Percentiles rank a stretch among this genome's conserved stretches.
phyloP scores from a whole-genome alignment of 495 filamentous ascomycete species.

The Pseudoneurospora amorphoporcata region DNA sequence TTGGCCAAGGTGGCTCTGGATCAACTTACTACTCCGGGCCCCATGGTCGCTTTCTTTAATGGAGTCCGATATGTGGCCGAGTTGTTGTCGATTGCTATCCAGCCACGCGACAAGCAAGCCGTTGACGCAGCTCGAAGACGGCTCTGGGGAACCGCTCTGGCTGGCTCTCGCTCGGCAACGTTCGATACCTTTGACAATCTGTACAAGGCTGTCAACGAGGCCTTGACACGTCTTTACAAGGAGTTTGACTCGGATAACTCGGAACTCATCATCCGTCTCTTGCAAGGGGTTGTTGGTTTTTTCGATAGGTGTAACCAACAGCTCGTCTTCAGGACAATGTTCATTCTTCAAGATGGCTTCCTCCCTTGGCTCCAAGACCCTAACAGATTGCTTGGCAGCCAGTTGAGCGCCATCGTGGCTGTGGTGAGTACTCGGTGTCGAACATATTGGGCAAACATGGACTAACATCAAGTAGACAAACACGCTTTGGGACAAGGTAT shows the following conservation, averaged over 20 bases:
- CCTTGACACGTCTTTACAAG: conserved; percentile 37
- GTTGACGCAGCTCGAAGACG: conserved; percentile 46
- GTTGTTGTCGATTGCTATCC: conserved; percentile 28
- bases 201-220: conserved; percentile 41
- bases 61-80: conserved; percentile 24
- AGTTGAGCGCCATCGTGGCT: conserved; percentile 18
- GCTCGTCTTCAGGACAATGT: conserved; percentile 30
- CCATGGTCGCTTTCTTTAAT: conserved; percentile 1
- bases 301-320: conserved; percentile 28
- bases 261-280: conserved; percentile 15
- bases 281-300: conserved; percentile 27
- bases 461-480: conserved; percentile 26
- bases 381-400: conserved; percentile 24
- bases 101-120: conserved; percentile 42
- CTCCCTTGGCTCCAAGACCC: conserved; percentile 51
- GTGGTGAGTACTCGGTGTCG: conserved; percentile 22
- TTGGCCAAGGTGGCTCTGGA: conserved; percentile 45
- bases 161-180: conserved; percentile 29
- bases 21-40: conserved; percentile 3
- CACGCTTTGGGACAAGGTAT: conserved; percentile 32
- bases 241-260: conserved; percentile 14
- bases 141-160: conserved; percentile 47
- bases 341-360: conserved; percentile 49
- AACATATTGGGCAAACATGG: neutral
- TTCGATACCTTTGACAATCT: conserved; percentile 53